Evolutionary conservation across 495 filamentous ascomycete species (phyloP).

Genomic region (Podospora conica): DNA sequence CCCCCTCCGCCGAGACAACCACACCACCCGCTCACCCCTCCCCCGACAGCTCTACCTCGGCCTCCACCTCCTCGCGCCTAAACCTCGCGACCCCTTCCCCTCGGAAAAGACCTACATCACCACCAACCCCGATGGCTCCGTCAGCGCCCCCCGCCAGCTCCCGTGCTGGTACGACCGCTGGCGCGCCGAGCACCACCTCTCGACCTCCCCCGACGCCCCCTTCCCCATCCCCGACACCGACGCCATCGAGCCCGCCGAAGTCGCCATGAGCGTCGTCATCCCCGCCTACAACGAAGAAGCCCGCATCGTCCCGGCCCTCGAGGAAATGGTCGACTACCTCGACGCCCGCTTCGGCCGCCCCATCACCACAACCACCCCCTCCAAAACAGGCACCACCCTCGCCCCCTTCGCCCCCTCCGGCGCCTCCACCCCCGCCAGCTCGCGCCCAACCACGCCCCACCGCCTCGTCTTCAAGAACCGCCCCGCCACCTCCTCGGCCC

Average conservation of each 20-base stretch:
- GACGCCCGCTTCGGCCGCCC: constrained; percentile 63
- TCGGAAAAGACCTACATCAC: constrained; percentile 86
- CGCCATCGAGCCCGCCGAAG: constrained; percentile 40
- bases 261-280: constrained; percentile 75
- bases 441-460: constrained; percentile 19
- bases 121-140: constrained; percentile 56
- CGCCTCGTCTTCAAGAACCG: constrained; percentile 26
- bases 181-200: constrained; percentile 46
- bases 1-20: not conserved
- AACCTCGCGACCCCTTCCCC: constrained; percentile 63
- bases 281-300: constrained; percentile 93
- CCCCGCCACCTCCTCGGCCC: not conserved
- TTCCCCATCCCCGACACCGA: constrained; percentile 31
- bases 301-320: constrained; percentile 73
- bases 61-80: constrained; percentile 70
- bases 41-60: constrained; percentile 50
- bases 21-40: not conserved
- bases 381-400: constrained; percentile 3
- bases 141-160: constrained; percentile 53
- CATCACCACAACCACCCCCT: constrained; percentile 7
- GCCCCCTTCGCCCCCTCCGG: not conserved
- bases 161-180: constrained; percentile 79
- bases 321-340: constrained; percentile 84
- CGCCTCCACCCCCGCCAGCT: not conserved
- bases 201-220: constrained; percentile 28